phyloP scores from a whole-genome alignment of 202 grass and related monocot species.

The Digitaria exilis region DNA sequence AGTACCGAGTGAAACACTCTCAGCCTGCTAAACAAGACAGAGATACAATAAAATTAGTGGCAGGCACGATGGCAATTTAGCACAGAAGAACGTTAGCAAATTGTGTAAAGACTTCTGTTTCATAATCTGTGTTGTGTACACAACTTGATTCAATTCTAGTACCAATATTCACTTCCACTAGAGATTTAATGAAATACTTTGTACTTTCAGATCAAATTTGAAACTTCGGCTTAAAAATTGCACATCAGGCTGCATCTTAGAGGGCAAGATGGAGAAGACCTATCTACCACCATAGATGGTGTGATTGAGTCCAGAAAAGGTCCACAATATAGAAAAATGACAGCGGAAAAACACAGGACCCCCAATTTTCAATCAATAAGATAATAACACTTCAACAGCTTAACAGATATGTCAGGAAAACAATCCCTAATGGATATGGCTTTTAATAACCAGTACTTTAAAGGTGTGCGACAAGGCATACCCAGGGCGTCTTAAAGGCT shows the following conservation, averaged over 20 bases:
- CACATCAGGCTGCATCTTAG: not conserved
- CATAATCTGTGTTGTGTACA: not conserved
- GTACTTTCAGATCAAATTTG: not conserved
- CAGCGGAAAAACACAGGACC: not conserved
- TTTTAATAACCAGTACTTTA: no score
- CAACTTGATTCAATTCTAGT: not conserved
- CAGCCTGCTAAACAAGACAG: not conserved
- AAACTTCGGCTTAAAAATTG: not conserved
- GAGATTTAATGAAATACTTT: not conserved
- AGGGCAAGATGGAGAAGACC: not conserved
- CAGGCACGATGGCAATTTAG: not conserved
- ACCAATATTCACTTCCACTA: no score
- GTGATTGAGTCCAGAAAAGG: not conserved
- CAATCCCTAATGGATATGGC: not conserved
- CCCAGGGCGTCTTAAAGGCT: no score
- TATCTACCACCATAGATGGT: not conserved
- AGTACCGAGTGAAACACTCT: not conserved
- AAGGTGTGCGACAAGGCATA: no score
- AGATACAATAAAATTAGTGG: not conserved
- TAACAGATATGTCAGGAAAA: not conserved
- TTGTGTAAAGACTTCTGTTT: not conserved
- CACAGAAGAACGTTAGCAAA: not conserved
- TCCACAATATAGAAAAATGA: not conserved
- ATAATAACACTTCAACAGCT: not conserved
- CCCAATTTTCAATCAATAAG: not conserved